Evolutionary conservation across 768 basidiomycete genomes (phyloP).

Genomic region (Hypholoma sublateritium): DNA sequence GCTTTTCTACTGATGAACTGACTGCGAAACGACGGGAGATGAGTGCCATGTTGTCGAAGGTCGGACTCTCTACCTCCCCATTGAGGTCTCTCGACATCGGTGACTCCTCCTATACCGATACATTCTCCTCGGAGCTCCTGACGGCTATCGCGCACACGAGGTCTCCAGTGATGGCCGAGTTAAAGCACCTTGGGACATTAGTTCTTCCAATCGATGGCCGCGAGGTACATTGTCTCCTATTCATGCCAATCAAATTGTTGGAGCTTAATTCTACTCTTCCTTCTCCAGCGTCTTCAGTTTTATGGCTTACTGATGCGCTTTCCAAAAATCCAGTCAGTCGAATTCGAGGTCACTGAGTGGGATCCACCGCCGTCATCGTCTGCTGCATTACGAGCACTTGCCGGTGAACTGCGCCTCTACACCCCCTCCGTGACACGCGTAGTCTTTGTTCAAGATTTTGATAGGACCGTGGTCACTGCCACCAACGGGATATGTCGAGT

Average conservation of each 20-base stretch:
- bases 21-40: conserved; percentile 55
- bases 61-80: conserved; percentile 42
- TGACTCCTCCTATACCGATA: conserved; percentile 56
- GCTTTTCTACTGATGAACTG: conserved; percentile 54
- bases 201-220: conserved; percentile 57
- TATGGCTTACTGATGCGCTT: conserved; percentile 60
- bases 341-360: conserved; percentile 69
- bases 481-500: conserved; percentile 34
- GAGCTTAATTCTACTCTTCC: conserved; percentile 2
- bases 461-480: conserved; percentile 48
- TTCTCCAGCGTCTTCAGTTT: conserved; percentile 54
- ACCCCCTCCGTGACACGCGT: conserved; percentile 49
- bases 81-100: conserved; percentile 60
- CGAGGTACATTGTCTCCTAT: conserved; percentile 38
- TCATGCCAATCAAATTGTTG: conserved; percentile 6
- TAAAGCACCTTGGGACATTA: conserved; percentile 64
- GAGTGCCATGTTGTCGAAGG: conserved; percentile 42
- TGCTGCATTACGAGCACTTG: conserved; percentile 56
- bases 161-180: conserved; percentile 29
- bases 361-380: conserved; percentile 52
- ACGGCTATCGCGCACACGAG: conserved; percentile 35
- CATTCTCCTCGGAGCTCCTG: conserved; percentile 56
- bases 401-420: conserved; percentile 61
- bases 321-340: conserved; percentile 49
- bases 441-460: conserved; percentile 65